Evolutionary conservation across 345 rosid genomes (phyloP).

Genomic region (Cardamine occulta): DNA sequence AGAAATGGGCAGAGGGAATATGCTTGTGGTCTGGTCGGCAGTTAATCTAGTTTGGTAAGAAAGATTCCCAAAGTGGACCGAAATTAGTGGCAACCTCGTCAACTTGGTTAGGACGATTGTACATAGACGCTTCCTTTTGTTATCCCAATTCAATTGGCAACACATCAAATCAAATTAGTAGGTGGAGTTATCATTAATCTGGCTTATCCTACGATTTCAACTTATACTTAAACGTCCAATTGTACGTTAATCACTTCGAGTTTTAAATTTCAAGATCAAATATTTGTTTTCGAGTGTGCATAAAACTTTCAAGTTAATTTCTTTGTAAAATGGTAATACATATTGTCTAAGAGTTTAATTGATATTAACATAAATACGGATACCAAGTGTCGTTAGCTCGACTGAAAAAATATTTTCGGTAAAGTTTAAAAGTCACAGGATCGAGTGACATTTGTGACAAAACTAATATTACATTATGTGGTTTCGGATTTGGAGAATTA

Average conservation of each 20-base stretch:
- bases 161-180: constrained; percentile 25
- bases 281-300: background rate
- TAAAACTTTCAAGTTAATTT: background rate
- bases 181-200: background rate
- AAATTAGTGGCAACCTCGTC: constrained; percentile 32
- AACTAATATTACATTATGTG: too few species aligned
- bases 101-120: constrained; percentile 20
- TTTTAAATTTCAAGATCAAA: background rate
- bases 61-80: constrained; percentile 37
- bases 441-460: too few species aligned
- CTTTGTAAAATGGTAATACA: background rate
- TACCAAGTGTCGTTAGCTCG: too few species aligned
- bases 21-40: constrained; percentile 46
- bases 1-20: constrained; percentile 40
- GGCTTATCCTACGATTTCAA: background rate
- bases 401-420: too few species aligned
- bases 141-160: constrained; percentile 3
- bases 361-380: background rate
- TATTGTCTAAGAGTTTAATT: background rate
- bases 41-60: constrained; percentile 47
- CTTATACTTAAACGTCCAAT: background rate
- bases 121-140: constrained; percentile 15
- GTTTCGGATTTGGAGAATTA: too few species aligned
- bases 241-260: background rate
- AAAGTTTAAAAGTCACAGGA: too few species aligned